phyloP scores from a whole-genome alignment of 208 protist species.

The Trypanosoma vivax region DNA sequence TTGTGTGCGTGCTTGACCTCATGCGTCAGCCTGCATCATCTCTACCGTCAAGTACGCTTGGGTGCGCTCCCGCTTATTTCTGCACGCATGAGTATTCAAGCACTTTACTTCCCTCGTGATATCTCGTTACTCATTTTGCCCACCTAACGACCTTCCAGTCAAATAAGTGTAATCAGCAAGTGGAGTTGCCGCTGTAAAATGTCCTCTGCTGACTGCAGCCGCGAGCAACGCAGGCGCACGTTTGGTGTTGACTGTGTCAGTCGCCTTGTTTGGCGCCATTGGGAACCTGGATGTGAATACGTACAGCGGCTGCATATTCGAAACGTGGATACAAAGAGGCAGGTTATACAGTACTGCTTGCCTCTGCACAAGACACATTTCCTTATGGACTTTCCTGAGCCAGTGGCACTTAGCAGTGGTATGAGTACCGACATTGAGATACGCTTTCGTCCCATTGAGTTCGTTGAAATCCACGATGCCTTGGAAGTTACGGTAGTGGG shows the following conservation, averaged over 20 bases:
- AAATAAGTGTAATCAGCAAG: too few species aligned
- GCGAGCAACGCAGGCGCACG: slow-evolving; percentile 54
- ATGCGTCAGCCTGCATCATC: too few species aligned
- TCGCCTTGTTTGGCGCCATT: slow-evolving; percentile 77
- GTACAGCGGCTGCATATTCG: slow-evolving; percentile 79
- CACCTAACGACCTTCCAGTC: too few species aligned
- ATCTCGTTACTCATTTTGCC: too few species aligned
- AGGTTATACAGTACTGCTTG: slow-evolving; percentile 76
- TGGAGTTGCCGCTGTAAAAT: not conserved
- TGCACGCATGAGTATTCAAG: too few species aligned
- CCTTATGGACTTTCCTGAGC: slow-evolving; percentile 83
- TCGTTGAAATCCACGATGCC: slow-evolving; percentile 67
- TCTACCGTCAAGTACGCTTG: too few species aligned
- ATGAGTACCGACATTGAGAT: slow-evolving; percentile 74
- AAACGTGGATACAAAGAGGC: slow-evolving; percentile 64
- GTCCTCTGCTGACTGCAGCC: slow-evolving; percentile 9
- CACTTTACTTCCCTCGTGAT: too few species aligned
- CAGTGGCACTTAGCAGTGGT: slow-evolving; percentile 70
- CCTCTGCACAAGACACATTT: slow-evolving; percentile 70
- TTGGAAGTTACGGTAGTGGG: slow-evolving; percentile 76
- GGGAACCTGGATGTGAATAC: slow-evolving; percentile 84
- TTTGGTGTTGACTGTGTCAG: slow-evolving; percentile 82
- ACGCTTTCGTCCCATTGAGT: slow-evolving; percentile 61
- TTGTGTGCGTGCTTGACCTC: too few species aligned
- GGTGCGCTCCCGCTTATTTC: too few species aligned